phyloP scores from a whole-genome alignment of 2,329 filamentous ascomycete genomes.

The Sordariomycetes sp. region DNA sequence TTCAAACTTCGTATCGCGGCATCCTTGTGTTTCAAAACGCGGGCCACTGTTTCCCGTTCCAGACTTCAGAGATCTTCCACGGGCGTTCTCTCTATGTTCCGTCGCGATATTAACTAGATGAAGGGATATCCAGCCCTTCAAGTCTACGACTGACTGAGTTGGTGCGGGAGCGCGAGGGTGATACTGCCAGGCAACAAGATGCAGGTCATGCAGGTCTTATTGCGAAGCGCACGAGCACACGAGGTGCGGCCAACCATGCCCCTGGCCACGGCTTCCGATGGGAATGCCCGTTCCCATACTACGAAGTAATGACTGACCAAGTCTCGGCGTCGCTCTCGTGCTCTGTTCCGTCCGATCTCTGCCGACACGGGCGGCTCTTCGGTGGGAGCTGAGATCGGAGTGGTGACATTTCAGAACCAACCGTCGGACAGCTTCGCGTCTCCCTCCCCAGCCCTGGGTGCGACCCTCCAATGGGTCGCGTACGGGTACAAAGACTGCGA shows the following conservation, averaged over 20 bases:
- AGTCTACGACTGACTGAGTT: background rate
- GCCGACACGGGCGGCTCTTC: background rate
- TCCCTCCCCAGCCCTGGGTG: background rate
- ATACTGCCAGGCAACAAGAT: too few species aligned
- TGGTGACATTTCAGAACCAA: background rate
- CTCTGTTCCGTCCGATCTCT: background rate
- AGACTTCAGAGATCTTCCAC: background rate
- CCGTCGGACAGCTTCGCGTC: background rate
- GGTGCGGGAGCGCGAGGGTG: background rate
- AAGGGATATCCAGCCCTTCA: background rate
- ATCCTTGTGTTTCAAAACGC: slow-evolving; percentile 7
- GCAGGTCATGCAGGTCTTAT: background rate
- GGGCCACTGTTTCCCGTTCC: slow-evolving; percentile 1
- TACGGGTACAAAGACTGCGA: background rate
- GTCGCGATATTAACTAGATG: background rate
- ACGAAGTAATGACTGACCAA: background rate
- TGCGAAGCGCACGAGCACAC: background rate
- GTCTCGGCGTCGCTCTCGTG: background rate
- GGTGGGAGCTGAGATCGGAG: background rate
- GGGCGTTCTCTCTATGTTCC: background rate
- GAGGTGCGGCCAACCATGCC: background rate
- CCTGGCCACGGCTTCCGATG: background rate
- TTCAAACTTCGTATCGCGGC: background rate
- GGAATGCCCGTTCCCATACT: background rate
- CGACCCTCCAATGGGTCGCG: background rate